phyloP scores from a whole-genome alignment of 2,329 filamentous ascomycete species.

The Neofusicoccum kwambonambiense region DNA sequence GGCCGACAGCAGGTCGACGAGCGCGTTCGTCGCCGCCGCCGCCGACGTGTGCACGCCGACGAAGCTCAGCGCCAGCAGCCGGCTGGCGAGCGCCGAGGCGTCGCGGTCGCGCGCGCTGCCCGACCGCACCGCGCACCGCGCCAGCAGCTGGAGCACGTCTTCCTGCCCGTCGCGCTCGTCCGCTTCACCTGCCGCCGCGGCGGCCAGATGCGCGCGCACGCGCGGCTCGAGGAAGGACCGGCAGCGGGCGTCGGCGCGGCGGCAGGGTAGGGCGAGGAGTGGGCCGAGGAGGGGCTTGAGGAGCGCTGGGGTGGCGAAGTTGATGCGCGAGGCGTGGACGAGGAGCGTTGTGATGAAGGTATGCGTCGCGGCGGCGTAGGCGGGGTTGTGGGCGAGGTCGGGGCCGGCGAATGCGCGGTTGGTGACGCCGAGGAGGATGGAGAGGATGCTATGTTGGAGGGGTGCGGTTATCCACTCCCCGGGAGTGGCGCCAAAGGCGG shows the following conservation, averaged over 20 bases:
- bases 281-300: not conserved
- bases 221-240: not conserved
- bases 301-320: not conserved
- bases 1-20: conserved; percentile 23
- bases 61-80: conserved; percentile 6
- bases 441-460: not conserved
- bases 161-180: not conserved
- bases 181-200: not conserved
- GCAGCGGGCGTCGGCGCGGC: not conserved
- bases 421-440: not conserved
- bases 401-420: conserved; percentile 8
- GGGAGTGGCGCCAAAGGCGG: not conserved
- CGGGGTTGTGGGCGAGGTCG: not conserved
- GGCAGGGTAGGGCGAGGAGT: not conserved
- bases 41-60: conserved; percentile 2
- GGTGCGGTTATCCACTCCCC: not conserved
- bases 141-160: conserved; percentile 1
- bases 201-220: not conserved
- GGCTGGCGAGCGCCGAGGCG: not conserved
- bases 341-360: not conserved
- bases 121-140: not conserved
- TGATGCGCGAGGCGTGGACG: not conserved
- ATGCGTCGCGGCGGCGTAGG: not conserved
- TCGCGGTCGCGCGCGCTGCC: not conserved
- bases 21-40: not conserved